Percentiles rank a stretch among this genome's conserved stretches.
These are phyloP conservation scores for Chrysanthemum lavandulifolium DNA, from an alignment of 129 eudicot genomes.

Conservation along the genomic window DNA sequence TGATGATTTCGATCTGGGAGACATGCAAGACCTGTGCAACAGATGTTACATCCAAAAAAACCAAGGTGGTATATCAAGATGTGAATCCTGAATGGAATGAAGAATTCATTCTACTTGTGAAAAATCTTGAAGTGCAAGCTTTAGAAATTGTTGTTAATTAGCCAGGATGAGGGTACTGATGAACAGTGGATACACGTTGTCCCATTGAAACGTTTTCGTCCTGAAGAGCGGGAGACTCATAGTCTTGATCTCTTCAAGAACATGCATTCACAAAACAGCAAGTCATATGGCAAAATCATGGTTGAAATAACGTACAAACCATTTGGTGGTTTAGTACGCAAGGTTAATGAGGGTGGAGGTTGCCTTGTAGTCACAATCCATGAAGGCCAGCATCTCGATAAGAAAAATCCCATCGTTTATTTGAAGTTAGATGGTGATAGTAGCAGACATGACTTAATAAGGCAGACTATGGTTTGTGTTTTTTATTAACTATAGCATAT, in stretches of 20 bases:
- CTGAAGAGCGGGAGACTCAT: slow-evolving; percentile 44
- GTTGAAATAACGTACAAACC: not conserved
- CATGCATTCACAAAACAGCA: slow-evolving; percentile 51
- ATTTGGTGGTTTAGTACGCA: not conserved
- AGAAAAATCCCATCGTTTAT: not conserved
- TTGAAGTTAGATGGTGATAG: not conserved
- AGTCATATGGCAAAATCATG: slow-evolving; percentile 1
- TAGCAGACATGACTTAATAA: not conserved
- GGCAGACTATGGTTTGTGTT: not conserved
- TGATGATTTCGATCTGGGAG: too few relatives aligned
- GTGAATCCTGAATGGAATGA: slow-evolving; percentile 76
- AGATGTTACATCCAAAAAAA: slow-evolving; percentile 46
- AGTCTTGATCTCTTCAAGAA: slow-evolving; percentile 45
- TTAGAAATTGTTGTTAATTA: slow-evolving; percentile 42
- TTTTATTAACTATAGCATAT: too few relatives aligned
- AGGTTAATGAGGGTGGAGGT: not conserved
- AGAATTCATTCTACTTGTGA: slow-evolving; percentile 50
- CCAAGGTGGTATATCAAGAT: slow-evolving; percentile 47
- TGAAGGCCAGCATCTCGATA: not conserved
- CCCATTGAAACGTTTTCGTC: slow-evolving; percentile 42
- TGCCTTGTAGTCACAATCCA: not conserved
- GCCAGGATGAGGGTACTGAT: slow-evolving; percentile 18
- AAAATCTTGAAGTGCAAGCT: slow-evolving; percentile 49
- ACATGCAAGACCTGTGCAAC: too few relatives aligned
- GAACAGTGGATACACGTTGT: slow-evolving; percentile 44